Percentiles rank a stretch among this genome's conserved stretches.
Conservation (phyloP, 371 early-diverging fungal species). For the Homolaphlyctis polyrhiza region DNA sequence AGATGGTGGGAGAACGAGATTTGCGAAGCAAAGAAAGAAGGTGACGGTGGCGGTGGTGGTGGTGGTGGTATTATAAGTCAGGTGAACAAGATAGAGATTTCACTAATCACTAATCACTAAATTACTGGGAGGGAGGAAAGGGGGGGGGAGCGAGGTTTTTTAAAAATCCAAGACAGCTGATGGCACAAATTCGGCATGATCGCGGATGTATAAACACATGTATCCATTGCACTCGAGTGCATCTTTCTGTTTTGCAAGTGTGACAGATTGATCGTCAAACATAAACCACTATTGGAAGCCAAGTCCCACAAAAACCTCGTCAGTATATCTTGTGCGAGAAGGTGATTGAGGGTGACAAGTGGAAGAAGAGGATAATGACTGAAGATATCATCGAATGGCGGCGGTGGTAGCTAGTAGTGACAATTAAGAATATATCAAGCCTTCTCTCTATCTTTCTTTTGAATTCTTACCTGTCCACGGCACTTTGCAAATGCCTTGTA, state of each 20-base stretch:
- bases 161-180: not conserved
- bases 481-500: conserved; percentile 79
- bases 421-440: not conserved
- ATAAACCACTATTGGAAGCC: conserved; percentile 83
- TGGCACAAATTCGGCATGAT: conserved; percentile 7
- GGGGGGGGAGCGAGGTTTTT: too few species aligned
- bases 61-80: too few species aligned
- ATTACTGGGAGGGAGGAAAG: too few species aligned
- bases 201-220: conserved; percentile 80
- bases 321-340: too few species aligned
- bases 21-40: too few species aligned
- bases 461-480: conserved; percentile 60
- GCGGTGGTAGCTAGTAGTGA: not conserved
- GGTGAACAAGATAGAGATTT: too few species aligned
- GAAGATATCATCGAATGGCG: not conserved
- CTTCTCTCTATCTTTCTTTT: not conserved
- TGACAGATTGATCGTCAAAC: conserved; percentile 85
- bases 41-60: too few species aligned
- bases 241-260: conserved; percentile 62
- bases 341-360: too few species aligned
- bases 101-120: too few species aligned
- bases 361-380: not conserved
- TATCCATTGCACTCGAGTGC: conserved; percentile 76
- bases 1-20: too few species aligned
- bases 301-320: too few species aligned